A percentile compares a stretch with the other conserved stretches of the same genome.
Conservation (phyloP, 768 basidiomycete species). For the Pulveroboletus sp. region DNA sequence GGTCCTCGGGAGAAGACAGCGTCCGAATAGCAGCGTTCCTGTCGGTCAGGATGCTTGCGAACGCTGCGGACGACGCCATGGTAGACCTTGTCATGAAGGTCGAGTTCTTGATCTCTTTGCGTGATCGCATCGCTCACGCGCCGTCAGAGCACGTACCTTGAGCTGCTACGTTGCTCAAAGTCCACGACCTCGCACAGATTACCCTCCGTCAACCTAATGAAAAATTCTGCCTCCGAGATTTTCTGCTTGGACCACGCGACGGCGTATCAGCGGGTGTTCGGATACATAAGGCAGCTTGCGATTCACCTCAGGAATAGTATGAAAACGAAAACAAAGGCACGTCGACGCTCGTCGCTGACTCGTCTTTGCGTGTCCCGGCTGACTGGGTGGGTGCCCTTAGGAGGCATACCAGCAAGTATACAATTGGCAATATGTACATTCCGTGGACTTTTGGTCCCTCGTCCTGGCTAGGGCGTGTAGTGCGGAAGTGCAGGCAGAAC, state of each 20-base stretch:
- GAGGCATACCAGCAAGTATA: slow-evolving; percentile 93
- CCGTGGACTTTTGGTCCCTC: slow-evolving; percentile 92
- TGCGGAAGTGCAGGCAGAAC: slow-evolving; percentile 45
- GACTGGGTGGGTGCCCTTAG: slow-evolving; percentile 33
- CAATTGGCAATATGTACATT: slow-evolving; percentile 98
- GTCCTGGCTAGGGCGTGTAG: slow-evolving; percentile 83
- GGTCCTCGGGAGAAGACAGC: slow-evolving; percentile 77
- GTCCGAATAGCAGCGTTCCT: slow-evolving; percentile 84
- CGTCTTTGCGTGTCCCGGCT: slow-evolving; percentile 6
- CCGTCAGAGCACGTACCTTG: slow-evolving; percentile 77
- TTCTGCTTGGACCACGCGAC: slow-evolving; percentile 71
- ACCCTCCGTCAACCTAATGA: slow-evolving; percentile 93
- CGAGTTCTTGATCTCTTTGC: neutral
- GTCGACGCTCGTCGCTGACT: slow-evolving; percentile 9
- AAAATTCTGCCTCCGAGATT: slow-evolving; percentile 92
- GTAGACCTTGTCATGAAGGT: slow-evolving; percentile 87
- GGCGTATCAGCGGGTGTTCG: slow-evolving; percentile 92
- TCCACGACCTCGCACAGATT: slow-evolving; percentile 82
- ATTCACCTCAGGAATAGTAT: slow-evolving; percentile 89
- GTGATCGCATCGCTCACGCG: neutral
- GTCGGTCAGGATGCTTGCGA: slow-evolving; percentile 74
- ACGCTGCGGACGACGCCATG: slow-evolving; percentile 72
- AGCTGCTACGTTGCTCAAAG: slow-evolving; percentile 79
- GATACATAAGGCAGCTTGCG: slow-evolving; percentile 91
- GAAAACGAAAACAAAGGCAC: slow-evolving; percentile 80